Conservation (phyloP, 169 alveolate species). For the Cryptosporidium meleagridis region DNA sequence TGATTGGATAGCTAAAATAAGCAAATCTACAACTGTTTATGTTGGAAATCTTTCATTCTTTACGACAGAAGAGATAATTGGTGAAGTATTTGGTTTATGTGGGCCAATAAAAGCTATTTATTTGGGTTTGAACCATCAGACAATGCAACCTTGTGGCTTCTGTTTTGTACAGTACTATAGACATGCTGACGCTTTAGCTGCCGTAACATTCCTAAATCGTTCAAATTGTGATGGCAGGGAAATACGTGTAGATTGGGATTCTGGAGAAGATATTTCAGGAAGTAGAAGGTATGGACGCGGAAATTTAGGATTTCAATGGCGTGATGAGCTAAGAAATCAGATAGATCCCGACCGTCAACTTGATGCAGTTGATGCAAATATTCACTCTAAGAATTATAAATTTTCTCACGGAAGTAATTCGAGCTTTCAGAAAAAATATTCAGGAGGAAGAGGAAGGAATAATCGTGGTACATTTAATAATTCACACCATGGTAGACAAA, state of each 20-base stretch:
- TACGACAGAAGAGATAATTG: constrained; percentile 89
- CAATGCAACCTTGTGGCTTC: constrained; percentile 92
- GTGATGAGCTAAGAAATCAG: constrained; percentile 61
- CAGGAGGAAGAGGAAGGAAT: constrained; percentile 42
- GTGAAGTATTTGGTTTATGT: constrained; percentile 86
- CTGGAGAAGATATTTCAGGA: constrained; percentile 79
- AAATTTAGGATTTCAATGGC: constrained; percentile 72
- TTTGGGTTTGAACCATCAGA: constrained; percentile 90
- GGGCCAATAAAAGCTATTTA: constrained; percentile 89
- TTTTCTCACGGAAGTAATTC: constrained; percentile 14
- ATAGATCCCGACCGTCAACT: constrained; percentile 45
- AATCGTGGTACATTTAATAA: background rate
- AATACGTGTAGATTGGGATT: constrained; percentile 81
- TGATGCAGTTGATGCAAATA: background rate
- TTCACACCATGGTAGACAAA: background rate
- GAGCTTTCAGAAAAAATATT: background rate
- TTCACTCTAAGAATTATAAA: background rate
- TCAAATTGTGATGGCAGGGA: constrained; percentile 80
- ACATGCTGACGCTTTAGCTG: constrained; percentile 85
- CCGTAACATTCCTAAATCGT: constrained; percentile 76
- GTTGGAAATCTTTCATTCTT: constrained; percentile 92
- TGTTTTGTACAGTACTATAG: constrained; percentile 89
- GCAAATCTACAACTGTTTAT: constrained; percentile 86
- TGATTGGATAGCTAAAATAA: constrained; percentile 85
- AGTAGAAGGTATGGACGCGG: constrained; percentile 81